Base-by-base conservation (phyloP, 345 rosid species). In the Eucalyptus sp. region DNA sequence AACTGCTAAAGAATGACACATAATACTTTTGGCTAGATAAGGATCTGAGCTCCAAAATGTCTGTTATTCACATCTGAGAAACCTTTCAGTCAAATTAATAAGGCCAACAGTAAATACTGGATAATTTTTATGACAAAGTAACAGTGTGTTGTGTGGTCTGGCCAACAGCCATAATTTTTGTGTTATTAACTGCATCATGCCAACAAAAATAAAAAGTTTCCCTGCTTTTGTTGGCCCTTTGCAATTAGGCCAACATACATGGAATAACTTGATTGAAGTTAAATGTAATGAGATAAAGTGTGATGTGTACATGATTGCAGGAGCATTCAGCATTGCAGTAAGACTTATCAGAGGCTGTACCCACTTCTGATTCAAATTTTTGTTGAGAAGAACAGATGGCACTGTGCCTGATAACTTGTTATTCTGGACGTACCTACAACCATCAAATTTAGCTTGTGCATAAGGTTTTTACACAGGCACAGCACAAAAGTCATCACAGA, bases 351-450 rank as follows among this genome's bases (percentile, higher is more conserved):
- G 48, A 37, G 86, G 27, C 60, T 87, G 90, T 84, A 92, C 98
- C 93, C 92, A 98, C 99, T 98, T 95, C 48, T 95, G 86, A 92
- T 89, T 88, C 90, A 95, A 66, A 46, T 90, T 88, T 90, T 94
- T 94, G 86, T 88, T 88, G 86, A 91, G 92, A 88, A 95, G 92
- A 89, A 93, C 91, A 2, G 97, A 93, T 56, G 99, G 99, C 89
- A 97, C 91, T 24, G 76, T 94, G 91, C 99, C 99, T 3, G 98
- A 91, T 89, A 98, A 90, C 94, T 90, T 88, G 90, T 98, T 98
- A 88, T 96, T 96, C 90, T 98, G 99, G 93, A 98, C 90, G 81
- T 96, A 93, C 94, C 99, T 98, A 94, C 93, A 92, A 0, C 83
- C 48, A 20, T 76, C 88, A 92, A 86, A 37, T 33, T 86, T 87